phyloP scores from a whole-genome alignment of 805 yeast species.

The Starmera quercuum region DNA sequence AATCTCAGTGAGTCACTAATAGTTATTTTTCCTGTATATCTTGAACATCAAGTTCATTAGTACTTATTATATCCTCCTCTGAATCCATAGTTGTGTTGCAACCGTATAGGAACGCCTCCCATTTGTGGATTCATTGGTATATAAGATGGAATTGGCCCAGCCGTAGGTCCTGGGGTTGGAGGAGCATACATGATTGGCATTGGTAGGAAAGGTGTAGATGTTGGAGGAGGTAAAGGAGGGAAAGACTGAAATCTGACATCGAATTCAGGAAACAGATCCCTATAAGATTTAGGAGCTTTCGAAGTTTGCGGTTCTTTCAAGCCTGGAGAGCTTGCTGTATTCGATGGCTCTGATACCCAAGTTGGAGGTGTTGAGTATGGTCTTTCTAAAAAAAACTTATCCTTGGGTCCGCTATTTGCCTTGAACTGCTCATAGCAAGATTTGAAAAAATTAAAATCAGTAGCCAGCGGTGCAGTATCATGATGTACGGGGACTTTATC shows the following conservation, averaged over 20 bases:
- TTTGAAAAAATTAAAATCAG: conserved; percentile 20
- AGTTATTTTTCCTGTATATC: no score
- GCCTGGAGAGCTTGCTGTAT: conserved; percentile 2
- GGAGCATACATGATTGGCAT: conserved; percentile 12
- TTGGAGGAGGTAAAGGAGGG: conserved; percentile 4
- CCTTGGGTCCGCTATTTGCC: conserved; percentile 10
- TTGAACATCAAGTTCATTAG: background rate
- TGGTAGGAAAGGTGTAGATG: conserved; percentile 9
- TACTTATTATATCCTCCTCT: background rate
- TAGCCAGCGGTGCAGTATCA: conserved; percentile 14
- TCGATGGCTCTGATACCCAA: conserved; percentile 46
- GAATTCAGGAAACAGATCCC: conserved; percentile 2
- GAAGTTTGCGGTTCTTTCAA: conserved; percentile 1
- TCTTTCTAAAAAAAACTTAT: conserved; percentile 41
- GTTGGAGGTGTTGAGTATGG: conserved; percentile 74
- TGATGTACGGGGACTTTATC: conserved; percentile 19
- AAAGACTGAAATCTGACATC: conserved; percentile 2
- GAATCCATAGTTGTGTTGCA: background rate
- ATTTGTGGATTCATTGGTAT: conserved; percentile 11
- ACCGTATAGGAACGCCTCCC: conserved; percentile 4
- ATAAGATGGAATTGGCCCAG: background rate
- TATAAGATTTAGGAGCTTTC: conserved; percentile 1
- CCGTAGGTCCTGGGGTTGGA: background rate
- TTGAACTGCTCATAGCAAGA: conserved; percentile 17
- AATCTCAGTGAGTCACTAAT: no score